Evolutionary conservation across 73 alveolate species (phyloP).

Genomic region (Paramecium pentaurelia): DNA sequence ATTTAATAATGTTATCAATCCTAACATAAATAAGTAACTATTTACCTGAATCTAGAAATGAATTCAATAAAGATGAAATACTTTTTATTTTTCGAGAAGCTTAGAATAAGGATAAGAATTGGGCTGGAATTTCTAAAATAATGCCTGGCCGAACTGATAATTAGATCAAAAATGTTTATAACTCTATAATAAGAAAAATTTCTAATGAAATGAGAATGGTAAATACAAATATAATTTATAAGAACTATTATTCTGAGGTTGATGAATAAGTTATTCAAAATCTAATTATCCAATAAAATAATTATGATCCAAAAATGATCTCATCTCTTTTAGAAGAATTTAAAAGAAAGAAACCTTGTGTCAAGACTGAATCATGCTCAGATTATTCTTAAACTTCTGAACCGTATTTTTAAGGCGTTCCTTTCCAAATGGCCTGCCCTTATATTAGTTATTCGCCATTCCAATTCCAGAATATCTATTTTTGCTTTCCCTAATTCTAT

Average conservation of each 20-base stretch:
- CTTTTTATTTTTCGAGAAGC: not conserved
- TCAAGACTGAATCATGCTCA: not conserved
- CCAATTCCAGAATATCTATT: not conserved
- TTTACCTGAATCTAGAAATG: not conserved
- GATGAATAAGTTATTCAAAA: not conserved
- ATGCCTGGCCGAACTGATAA: not conserved
- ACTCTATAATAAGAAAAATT: not conserved
- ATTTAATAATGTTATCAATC: not conserved
- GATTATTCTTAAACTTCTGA: not conserved
- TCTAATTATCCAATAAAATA: not conserved
- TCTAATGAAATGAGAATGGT: not conserved
- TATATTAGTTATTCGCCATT: not conserved
- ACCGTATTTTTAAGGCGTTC: not conserved
- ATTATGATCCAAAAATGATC: not conserved
- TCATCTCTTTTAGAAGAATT: not conserved
- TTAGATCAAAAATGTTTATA: not conserved
- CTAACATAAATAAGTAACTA: not conserved
- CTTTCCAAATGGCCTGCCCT: not conserved
- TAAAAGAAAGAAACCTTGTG: not conserved
- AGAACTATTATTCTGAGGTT: not conserved
- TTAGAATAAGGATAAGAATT: not conserved
- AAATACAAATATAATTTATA: not conserved
- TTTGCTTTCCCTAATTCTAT: not conserved
- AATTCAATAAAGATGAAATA: not conserved
- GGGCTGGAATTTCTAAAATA: not conserved